Conservation (phyloP, 345 rosid genomes). For the Ricinus communis region DNA sequence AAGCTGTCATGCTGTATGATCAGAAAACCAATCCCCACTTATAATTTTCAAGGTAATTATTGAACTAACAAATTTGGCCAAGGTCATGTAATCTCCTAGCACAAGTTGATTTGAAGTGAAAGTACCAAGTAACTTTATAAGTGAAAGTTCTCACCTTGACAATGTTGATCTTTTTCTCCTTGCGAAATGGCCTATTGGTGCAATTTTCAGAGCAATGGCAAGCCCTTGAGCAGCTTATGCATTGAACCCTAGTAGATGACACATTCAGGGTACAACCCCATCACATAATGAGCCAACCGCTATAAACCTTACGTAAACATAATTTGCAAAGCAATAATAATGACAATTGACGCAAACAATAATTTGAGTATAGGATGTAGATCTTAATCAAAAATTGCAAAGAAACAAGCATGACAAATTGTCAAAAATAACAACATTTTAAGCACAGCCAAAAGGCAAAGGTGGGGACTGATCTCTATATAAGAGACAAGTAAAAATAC, state of each 20-base stretch:
- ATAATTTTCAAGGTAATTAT: not conserved
- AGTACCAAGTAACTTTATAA: not conserved
- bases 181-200: conserved; percentile 91
- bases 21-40: not conserved
- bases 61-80: conserved; percentile 5
- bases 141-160: conserved; percentile 56
- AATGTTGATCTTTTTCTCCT: conserved; percentile 76
- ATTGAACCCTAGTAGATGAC: conserved; percentile 58
- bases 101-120: not conserved
- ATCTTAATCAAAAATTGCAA: not conserved
- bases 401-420: not conserved
- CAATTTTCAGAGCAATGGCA: conserved; percentile 82
- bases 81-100: not conserved
- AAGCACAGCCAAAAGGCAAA: not conserved
- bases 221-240: conserved; percentile 86
- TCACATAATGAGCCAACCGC: conserved; percentile 6
- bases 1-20: conserved; percentile 8
- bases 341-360: not conserved
- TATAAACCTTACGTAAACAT: conserved; percentile 8
- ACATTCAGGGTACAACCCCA: conserved; percentile 11
- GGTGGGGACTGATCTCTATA: not conserved
- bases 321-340: not conserved
- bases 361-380: not conserved
- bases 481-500: not conserved
- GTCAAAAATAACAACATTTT: not conserved